A percentile compares a stretch with the other conserved stretches of the same genome.
These are phyloP conservation scores for Penicillium atrosanguineum DNA, from an alignment of 495 filamentous ascomycete species.

Conservation along the genomic window DNA sequence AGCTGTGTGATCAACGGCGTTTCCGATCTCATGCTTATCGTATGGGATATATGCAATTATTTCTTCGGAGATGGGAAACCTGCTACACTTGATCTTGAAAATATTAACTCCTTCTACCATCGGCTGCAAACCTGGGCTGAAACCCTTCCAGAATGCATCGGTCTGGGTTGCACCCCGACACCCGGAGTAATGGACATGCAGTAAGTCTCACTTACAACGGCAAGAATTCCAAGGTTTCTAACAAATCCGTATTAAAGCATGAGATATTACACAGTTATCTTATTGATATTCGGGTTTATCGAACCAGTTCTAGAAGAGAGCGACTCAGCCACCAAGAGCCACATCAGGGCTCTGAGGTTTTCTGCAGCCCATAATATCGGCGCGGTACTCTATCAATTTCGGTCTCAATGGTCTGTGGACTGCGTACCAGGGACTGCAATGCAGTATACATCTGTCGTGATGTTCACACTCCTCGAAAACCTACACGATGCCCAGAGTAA, in stretches of 20 bases:
- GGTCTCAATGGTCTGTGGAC: background rate
- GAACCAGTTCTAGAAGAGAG: background rate
- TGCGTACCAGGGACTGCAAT: background rate
- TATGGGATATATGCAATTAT: constrained; percentile 9
- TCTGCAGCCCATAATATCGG: background rate
- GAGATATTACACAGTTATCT: background rate
- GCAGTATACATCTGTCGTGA: constrained; percentile 10
- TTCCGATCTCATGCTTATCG: constrained; percentile 5
- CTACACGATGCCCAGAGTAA: constrained; percentile 10
- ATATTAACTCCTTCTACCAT: background rate
- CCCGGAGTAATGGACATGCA: background rate
- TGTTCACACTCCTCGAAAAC: constrained; percentile 19
- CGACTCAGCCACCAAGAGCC: background rate
- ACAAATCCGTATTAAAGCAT: background rate
- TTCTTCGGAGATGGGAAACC: constrained; percentile 11
- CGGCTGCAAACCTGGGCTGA: background rate
- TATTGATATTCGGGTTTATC: background rate
- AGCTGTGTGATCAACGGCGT: constrained; percentile 10
- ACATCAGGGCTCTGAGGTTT: background rate
- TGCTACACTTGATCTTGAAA: background rate
- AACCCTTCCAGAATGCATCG: background rate
- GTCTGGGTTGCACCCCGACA: background rate
- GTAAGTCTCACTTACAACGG: background rate
- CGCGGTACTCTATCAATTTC: background rate
- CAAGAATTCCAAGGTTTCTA: background rate